Evolutionary conservation across 345 rosid species (phyloP).

Genomic region (Populus pruinosa): DNA sequence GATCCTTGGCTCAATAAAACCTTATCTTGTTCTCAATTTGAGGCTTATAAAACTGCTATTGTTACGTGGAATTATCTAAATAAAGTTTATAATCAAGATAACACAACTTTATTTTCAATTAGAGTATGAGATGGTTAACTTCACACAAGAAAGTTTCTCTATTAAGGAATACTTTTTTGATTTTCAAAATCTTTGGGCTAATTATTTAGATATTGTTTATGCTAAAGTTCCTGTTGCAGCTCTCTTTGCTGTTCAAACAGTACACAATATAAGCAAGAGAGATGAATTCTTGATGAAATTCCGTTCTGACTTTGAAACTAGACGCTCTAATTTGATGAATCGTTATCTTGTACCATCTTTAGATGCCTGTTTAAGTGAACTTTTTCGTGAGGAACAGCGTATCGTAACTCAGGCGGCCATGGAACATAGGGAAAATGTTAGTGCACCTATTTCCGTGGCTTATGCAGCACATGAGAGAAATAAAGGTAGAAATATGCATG

Average conservation of each 20-base stretch:
- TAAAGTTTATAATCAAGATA: neutral
- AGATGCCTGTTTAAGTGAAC: neutral
- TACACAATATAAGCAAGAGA: neutral
- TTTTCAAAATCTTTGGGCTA: neutral
- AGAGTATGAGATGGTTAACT: neutral
- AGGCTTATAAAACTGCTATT: neutral
- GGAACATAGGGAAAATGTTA: too few species aligned
- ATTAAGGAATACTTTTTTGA: slow-evolving; percentile 11
- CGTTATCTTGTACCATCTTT: neutral
- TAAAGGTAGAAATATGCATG: too few species aligned
- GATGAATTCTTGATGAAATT: neutral
- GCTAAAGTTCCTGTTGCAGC: neutral
- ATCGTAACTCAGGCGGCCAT: accelerated
- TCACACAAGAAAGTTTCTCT: neutral
- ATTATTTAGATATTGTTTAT: neutral
- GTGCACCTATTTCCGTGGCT: too few species aligned
- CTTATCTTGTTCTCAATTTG: neutral
- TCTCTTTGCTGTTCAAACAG: too few species aligned
- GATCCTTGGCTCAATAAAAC: neutral
- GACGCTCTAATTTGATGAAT: neutral
- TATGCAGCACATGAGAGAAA: too few species aligned
- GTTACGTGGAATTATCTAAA: slow-evolving; percentile 6
- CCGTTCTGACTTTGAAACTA: neutral
- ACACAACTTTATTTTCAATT: neutral
- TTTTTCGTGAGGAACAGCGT: too few species aligned